These are phyloP conservation scores for Cryptococcus depauperatus DNA, from an alignment of 1,284 basidiomycete species.

Conservation along the genomic window DNA sequence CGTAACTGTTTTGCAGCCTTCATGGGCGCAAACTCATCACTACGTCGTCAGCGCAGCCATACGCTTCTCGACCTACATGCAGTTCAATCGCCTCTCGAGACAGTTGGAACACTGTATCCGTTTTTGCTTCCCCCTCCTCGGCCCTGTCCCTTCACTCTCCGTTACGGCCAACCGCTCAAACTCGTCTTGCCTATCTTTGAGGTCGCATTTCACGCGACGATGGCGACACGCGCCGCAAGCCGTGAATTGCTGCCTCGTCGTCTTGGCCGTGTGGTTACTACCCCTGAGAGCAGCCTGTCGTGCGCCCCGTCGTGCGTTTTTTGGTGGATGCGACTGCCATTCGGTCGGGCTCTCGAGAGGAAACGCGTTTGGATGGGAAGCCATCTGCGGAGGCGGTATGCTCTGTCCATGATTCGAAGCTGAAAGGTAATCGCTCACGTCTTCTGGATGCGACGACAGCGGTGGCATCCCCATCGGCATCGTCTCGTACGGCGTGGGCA, in stretches of 20 bases:
- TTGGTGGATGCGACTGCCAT: not conserved
- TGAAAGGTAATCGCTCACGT: not conserved
- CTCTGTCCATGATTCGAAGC: not conserved
- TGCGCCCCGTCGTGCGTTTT: not conserved
- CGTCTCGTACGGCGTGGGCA: not conserved
- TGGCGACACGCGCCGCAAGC: conserved; percentile 85
- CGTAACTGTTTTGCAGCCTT: conserved; percentile 76
- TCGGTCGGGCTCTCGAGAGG: not conserved
- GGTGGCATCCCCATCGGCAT: not conserved
- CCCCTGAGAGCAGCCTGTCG: not conserved
- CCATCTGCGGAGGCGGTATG: not conserved
- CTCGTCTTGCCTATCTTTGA: conserved; percentile 38
- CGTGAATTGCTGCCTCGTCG: conserved; percentile 68
- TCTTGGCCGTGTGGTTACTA: conserved; percentile 15
- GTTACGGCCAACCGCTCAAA: conserved; percentile 16
- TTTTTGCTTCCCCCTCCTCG: conserved; percentile 35
- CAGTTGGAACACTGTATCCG: conserved; percentile 68
- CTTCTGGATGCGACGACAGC: not conserved
- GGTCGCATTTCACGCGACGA: conserved; percentile 52
- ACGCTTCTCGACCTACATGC: conserved; percentile 55
- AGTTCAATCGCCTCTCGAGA: conserved; percentile 72
- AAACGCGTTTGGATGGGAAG: not conserved
- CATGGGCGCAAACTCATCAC: conserved; percentile 74
- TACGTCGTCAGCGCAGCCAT: conserved; percentile 34
- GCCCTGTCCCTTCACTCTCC: conserved; percentile 40